Base-by-base conservation (phyloP, 2,329 filamentous ascomycete genomes). In the Allantophomopsis cytisporea region DNA sequence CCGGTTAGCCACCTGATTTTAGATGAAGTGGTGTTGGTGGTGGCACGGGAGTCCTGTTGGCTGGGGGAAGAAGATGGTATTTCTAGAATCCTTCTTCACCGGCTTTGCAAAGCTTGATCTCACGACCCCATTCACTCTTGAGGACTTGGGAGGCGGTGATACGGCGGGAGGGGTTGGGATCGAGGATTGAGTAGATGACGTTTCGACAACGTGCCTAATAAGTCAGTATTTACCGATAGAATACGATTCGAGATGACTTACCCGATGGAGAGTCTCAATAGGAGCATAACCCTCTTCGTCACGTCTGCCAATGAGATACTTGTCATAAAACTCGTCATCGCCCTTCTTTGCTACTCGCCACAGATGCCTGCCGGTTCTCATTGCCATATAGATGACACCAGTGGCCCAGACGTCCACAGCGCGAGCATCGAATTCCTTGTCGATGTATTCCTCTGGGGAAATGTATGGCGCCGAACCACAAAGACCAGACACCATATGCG, bases 361-460 rank as follows among this genome's bases (percentile, higher is more conserved):
- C 7, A 98, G 69, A 60, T 98, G 91, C 39, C 91, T 75, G 5
- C 91, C 91, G 2, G 89, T 96, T 42, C 91, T 75, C 91, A 98
- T 98, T 12, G 91, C 91, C 91, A 98, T 98, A 65, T 98, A 98
- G 43, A 98, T 98, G 38, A 98, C 91, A 56, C 91, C 91, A 44
- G 87, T 94, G 17, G 91, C 91, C 91, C 91, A 98, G 12, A 96
- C 82, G 54, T 98, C 91, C 37, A 98, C 89, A n/a, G 91, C 89
- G 42, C 91, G 76, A 21, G 91, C 91, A 55, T 98, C 91, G 49
- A 98, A 98, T 57, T 98, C 91, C 58, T 81, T 87, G 56, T 94
- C 88, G 2, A 80, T 76, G 54, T 98, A 98, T 59, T 98, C 91
- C 58, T 98, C 91, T 0, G 91, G 91, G 1, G 91, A 85, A 50